Conservation (phyloP, 2,329 filamentous ascomycete species). For the Juglanconis sp. region DNA sequence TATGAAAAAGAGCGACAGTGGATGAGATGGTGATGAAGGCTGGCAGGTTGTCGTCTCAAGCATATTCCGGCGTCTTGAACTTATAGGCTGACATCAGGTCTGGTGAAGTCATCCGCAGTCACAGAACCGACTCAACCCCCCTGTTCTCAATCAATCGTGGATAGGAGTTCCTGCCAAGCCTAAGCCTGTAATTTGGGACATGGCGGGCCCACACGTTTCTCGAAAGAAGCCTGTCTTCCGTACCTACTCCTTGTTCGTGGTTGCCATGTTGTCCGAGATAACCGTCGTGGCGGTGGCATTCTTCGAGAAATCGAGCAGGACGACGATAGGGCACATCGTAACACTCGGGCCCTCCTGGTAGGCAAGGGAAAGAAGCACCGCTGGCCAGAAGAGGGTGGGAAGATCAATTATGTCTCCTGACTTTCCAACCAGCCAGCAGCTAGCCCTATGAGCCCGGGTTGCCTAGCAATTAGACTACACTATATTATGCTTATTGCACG, state of each 20-base stretch:
- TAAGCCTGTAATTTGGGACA: neutral
- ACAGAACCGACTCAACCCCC: neutral
- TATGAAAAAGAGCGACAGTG: constrained; percentile 5
- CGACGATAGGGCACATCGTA: too few species aligned
- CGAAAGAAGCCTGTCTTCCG: neutral
- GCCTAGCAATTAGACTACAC: too few species aligned
- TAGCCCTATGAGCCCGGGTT: too few species aligned
- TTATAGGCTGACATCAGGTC: neutral
- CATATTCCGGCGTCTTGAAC: neutral
- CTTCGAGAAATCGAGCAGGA: too few species aligned
- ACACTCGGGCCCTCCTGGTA: too few species aligned
- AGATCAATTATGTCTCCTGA: too few species aligned
- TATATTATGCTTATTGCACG: too few species aligned
- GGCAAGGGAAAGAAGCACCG: too few species aligned
- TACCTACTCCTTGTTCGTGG: neutral
- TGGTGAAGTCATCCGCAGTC: neutral
- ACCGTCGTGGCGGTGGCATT: too few species aligned
- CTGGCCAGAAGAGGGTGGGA: too few species aligned
- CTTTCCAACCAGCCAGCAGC: too few species aligned
- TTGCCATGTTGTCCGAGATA: too few species aligned
- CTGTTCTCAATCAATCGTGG: neutral
- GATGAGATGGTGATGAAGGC: neutral
- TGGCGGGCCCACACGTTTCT: neutral
- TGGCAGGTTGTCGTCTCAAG: neutral
- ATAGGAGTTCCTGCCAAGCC: neutral